Conservation (phyloP, 2,329 filamentous ascomycete species). For the Ascochyta viciae-villosae region DNA sequence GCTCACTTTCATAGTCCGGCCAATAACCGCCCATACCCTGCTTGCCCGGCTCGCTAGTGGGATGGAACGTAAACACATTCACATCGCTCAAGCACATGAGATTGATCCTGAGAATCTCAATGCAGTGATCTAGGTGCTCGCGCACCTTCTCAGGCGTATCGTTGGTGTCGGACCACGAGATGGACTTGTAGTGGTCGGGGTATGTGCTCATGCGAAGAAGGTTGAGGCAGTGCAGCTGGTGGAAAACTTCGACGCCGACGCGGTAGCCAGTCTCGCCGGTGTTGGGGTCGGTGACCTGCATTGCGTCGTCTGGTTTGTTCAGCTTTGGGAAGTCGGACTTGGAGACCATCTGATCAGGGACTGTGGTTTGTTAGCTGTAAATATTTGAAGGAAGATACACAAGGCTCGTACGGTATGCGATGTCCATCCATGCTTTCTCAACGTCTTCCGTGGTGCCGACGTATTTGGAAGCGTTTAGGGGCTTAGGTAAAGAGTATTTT, state of each 20-base stretch:
- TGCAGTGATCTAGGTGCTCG: constrained; percentile 43
- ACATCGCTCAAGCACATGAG: constrained; percentile 47
- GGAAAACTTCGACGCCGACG: constrained; percentile 66
- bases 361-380: constrained; percentile 45
- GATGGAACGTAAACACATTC: constrained; percentile 46
- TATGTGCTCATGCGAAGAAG: constrained; percentile 45
- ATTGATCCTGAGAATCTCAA: constrained; percentile 47
- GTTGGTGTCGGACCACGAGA: constrained; percentile 37
- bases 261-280: constrained; percentile 66
- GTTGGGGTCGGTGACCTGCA: constrained; percentile 63
- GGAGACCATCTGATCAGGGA: constrained; percentile 68
- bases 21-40: constrained; percentile 30
- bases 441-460: constrained; percentile 64
- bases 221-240: constrained; percentile 54
- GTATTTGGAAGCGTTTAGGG: constrained; percentile 51
- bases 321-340: constrained; percentile 62
- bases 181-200: constrained; percentile 40
- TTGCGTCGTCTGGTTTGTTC: constrained; percentile 58
- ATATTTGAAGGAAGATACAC: no score
- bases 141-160: constrained; percentile 40
- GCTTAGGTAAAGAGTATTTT: constrained; percentile 38
- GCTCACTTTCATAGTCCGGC: constrained; percentile 43
- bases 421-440: constrained; percentile 64
- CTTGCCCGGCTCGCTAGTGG: constrained; percentile 20
- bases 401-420: constrained; percentile 54